Base-by-base conservation (phyloP, 1,284 basidiomycete species). In the Ustilago hordei region DNA sequence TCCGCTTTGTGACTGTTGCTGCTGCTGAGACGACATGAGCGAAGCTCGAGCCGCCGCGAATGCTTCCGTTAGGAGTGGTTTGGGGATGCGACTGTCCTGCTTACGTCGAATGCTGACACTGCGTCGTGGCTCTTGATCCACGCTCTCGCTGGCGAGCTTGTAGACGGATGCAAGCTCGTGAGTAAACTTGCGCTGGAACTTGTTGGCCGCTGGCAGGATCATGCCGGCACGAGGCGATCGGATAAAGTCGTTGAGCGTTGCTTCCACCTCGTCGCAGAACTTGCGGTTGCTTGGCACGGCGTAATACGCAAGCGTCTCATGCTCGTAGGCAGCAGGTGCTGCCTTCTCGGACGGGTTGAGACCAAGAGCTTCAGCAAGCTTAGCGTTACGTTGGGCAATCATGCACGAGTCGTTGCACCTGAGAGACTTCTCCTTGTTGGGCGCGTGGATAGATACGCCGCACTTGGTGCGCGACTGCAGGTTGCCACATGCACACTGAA, bases 321-420 rank as follows among this genome's bases (percentile, higher is more conserved):
- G 34, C 11, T 75, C 70, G 67, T 81, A 82, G 7, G 61, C 31
- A 5, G 73, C 78, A 3, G 75, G 69, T 13, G 70, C 78, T 8
- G 66, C 55, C 55, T 76, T 78, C 47, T 79, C 69, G 8, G 69
- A 64, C 2, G 73, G 72, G 56, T 80, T 81, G 32, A 86, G 74
- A 17, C 84, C 84, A 4, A 86, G 68, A 8, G 84, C 84, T 53
- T 83, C 81, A 34, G 84, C 84, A 7, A 86, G 67, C 62, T 78
- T 80, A 13, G 83, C 81, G 54, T 86, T 86, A n/a, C 84, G 77
- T 69, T 82, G 80, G 6, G 84, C 84, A 11, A 84, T 66, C 34
- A 75, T 63, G 65, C 84, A 86, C 17, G 75, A 75, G 55, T 83
- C 82, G 54, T 74, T 85, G 76, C 84, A 85, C 64, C 78, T 79